Evolutionary conservation across 129 eudicot genomes (phyloP).

Genomic region (Calendula officinalis): DNA sequence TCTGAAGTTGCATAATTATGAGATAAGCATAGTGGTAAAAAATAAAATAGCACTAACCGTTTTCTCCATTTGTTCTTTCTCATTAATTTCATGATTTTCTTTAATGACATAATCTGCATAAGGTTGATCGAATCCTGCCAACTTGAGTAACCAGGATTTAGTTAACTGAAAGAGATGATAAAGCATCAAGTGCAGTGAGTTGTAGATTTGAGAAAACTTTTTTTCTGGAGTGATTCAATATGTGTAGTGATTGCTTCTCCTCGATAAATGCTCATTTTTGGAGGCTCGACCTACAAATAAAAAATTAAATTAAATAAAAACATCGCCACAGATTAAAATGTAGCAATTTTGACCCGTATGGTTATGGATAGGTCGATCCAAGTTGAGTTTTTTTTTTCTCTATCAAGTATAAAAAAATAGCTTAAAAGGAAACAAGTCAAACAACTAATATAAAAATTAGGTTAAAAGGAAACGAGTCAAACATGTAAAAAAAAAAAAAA

Average conservation of each 20-base stretch:
- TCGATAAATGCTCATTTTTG: slow-evolving; percentile 87
- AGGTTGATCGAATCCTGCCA: slow-evolving; percentile 66
- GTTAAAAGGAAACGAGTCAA: too few species aligned
- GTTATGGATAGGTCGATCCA: neutral
- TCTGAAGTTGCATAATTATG: too few species aligned
- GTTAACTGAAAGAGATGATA: slow-evolving; percentile 58
- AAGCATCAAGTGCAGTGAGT: slow-evolving; percentile 55
- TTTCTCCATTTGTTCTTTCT: slow-evolving; percentile 30
- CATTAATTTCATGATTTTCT: slow-evolving; percentile 37
- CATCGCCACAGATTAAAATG: neutral
- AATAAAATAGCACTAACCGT: slow-evolving; percentile 34
- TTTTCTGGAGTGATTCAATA: slow-evolving; percentile 53
- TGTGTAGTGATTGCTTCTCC: slow-evolving; percentile 77
- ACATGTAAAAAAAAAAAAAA: too few species aligned
- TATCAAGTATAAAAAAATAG: too few species aligned
- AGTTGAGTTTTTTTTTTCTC: neutral
- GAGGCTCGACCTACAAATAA: slow-evolving; percentile 53
- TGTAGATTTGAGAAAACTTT: slow-evolving; percentile 75
- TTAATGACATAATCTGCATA: slow-evolving; percentile 45
- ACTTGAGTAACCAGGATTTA: slow-evolving; percentile 75
- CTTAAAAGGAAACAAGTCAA: too few species aligned
- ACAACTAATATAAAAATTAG: too few species aligned
- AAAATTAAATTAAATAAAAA: neutral
- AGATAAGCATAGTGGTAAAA: neutral
- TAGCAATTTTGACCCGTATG: neutral